Base-by-base conservation (phyloP, 495 filamentous ascomycete species). In the Aspergillus haitiensis region DNA sequence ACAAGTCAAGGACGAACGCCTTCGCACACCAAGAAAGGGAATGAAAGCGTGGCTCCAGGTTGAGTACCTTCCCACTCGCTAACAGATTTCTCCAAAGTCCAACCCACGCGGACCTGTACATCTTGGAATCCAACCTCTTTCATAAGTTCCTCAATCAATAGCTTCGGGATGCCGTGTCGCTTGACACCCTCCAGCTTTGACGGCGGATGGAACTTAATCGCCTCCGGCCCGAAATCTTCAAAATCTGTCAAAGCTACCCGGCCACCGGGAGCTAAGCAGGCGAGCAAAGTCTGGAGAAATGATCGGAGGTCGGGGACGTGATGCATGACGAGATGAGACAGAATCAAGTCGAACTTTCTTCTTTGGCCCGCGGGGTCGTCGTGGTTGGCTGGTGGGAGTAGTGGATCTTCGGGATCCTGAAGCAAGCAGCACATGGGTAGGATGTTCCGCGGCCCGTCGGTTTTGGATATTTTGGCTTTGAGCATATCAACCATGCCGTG, bases 211-310 rank as follows among this genome's bases (percentile, higher is more conserved):
- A 83, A 85, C 55, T 63, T 65, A 32, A 74, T 63, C 13, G 81
- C 81, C 39, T 76, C 79, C 0, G 78, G 76, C 6, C 82, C 82
- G 57, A 78, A 82, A 48, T 85, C 75, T 64, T 85, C 81, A 65
- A 81, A 85, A 48, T 85, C 82, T n/a, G 82, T 83, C 56, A 84
- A 59, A 50, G 77, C 74, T 0, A 82, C 72, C 50, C 62, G 57
- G 35, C 81, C 69, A n/a, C 78, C 77, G 0, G 74, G 69, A 42
- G 66, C 72, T 11, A 85, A 61, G 35, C 72, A 77, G 9, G 71
- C 77, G 27, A 74, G 50, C 54, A 83, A 71, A 7, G 71, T 75
- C 3, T 16, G 21, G 4, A 85, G 63, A 10, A 83, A 64, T 1
- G 56, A 47, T 6, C 61, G 27, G 6, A 84, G 62, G 45, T 75